These are phyloP conservation scores for Leishmania major DNA, from an alignment of 208 protist genomes.

Conservation along the genomic window DNA sequence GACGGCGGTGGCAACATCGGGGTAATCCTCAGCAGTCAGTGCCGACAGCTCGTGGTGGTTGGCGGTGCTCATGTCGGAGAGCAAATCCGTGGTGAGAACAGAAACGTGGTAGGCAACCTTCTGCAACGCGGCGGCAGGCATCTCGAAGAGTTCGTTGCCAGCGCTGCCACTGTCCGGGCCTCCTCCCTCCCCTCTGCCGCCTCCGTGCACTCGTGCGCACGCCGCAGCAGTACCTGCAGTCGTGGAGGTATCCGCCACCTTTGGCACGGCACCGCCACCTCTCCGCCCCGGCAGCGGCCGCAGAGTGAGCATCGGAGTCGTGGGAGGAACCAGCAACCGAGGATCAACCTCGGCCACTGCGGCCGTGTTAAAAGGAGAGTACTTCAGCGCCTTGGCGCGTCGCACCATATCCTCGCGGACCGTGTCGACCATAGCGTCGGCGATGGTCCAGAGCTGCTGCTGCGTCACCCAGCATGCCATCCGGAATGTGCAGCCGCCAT, in stretches of 20 bases:
- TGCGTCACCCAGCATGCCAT: constrained; percentile 72
- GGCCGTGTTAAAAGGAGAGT: constrained; percentile 29
- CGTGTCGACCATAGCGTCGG: constrained; percentile 55
- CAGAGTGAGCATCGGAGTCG: constrained; percentile 30
- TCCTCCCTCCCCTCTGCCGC: background rate
- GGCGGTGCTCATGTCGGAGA: constrained; percentile 20
- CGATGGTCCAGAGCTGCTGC: constrained; percentile 54
- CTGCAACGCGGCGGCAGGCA: constrained; percentile 37
- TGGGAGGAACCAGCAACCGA: constrained; percentile 29
- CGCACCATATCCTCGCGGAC: constrained; percentile 61
- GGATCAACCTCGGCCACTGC: constrained; percentile 21
- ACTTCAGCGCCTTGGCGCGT: constrained; percentile 33
- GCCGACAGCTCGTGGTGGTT: constrained; percentile 4
- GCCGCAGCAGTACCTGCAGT: background rate
- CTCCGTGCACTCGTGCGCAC: background rate
- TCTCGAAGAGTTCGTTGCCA: constrained; percentile 31
- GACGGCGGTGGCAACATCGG: constrained; percentile 47
- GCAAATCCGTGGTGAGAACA: constrained; percentile 45
- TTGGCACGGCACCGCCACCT: background rate
- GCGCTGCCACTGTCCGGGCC: background rate
- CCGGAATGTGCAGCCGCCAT: constrained; percentile 33
- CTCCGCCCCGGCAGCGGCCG: constrained; percentile 13
- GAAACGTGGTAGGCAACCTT: constrained; percentile 64
- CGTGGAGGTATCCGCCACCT: background rate
- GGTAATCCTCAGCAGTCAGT: constrained; percentile 38